These are phyloP conservation scores for Auriscalpium microsporum DNA, from an alignment of 768 basidiomycete species.

Conservation along the genomic window DNA sequence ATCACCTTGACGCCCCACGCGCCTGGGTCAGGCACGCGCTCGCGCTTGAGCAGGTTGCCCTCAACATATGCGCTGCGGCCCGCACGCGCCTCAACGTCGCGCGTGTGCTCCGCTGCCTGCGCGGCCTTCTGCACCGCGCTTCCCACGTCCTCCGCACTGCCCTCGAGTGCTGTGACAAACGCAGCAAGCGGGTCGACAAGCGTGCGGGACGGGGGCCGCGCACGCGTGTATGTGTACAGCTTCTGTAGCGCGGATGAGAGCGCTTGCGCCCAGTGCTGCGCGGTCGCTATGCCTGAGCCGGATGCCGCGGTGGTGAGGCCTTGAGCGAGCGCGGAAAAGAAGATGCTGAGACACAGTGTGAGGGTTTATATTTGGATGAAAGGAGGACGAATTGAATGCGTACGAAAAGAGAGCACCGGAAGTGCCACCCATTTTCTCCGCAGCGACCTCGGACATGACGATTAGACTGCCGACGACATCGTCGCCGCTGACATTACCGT, in stretches of 20 bases:
- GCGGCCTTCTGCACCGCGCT: constrained; percentile 52
- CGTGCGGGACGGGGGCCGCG: constrained; percentile 83
- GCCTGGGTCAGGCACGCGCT: constrained; percentile 75
- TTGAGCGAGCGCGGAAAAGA: constrained; percentile 83
- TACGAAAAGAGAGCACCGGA: constrained; percentile 88
- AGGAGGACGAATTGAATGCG: constrained; percentile 22
- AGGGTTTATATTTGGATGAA: neutral
- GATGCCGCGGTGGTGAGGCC: constrained; percentile 39
- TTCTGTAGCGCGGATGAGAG: constrained; percentile 48
- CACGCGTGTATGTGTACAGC: constrained; percentile 79
- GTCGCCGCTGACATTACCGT: constrained; percentile 48
- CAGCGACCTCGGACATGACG: constrained; percentile 63
- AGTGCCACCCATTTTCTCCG: constrained; percentile 86
- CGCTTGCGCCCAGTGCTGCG: constrained; percentile 52
- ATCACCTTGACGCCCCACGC: constrained; percentile 85
- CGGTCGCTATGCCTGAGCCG: constrained; percentile 30
- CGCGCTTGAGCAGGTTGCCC: constrained; percentile 48
- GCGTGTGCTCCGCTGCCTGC: constrained; percentile 67
- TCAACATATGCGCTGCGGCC: constrained; percentile 87
- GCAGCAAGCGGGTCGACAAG: constrained; percentile 87
- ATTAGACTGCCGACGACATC: constrained; percentile 62
- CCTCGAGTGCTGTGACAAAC: constrained; percentile 48
- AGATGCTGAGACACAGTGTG: constrained; percentile 48
- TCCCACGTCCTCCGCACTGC: constrained; percentile 27
- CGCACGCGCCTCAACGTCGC: constrained; percentile 71